Conservation (phyloP, 2,329 filamentous ascomycete genomes). For the Didymella segeticola region DNA sequence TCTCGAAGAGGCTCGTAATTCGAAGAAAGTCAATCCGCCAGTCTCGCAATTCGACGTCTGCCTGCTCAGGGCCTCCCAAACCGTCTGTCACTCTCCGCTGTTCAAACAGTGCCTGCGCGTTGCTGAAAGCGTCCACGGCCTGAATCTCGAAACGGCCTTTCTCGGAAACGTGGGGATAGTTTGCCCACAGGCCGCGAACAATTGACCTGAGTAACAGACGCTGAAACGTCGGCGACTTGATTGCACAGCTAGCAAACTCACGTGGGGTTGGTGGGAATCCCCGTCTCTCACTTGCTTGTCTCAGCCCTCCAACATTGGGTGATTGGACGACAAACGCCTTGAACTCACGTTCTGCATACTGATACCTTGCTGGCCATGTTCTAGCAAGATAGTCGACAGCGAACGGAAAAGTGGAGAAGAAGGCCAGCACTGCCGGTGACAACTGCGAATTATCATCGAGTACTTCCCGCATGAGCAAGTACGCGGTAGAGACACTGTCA, state of each 20-base stretch:
- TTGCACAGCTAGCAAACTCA: slow-evolving; percentile 60
- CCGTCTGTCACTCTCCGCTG: background rate
- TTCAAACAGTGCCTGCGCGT: background rate
- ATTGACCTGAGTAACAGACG: slow-evolving; percentile 61
- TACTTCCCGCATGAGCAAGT: slow-evolving; percentile 51
- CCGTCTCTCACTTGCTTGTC: slow-evolving; percentile 25
- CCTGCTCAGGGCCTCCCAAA: background rate
- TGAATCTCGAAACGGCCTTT: slow-evolving; percentile 15
- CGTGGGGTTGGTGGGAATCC: slow-evolving; percentile 63
- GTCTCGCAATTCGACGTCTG: slow-evolving; percentile 5
- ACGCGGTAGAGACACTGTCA: slow-evolving; percentile 32
- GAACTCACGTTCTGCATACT: slow-evolving; percentile 44
- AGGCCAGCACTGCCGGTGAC: slow-evolving; percentile 49
- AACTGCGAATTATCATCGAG: slow-evolving; percentile 56
- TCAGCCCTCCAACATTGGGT: slow-evolving; percentile 17
- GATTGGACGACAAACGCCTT: slow-evolving; percentile 53
- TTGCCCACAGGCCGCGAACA: slow-evolving; percentile 52
- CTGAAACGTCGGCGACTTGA: slow-evolving; percentile 62
- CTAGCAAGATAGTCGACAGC: slow-evolving; percentile 35
- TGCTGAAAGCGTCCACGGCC: background rate
- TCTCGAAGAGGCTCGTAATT: slow-evolving; percentile 5
- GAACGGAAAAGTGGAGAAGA: slow-evolving; percentile 59
- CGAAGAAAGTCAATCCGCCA: slow-evolving; percentile 13
- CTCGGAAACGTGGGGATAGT: background rate
- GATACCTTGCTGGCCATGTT: slow-evolving; percentile 33